A percentile compares a stretch with the other conserved stretches of the same genome.
These are phyloP conservation scores for Colletotrichum noveboracense DNA, from an alignment of 2,329 filamentous ascomycete genomes.

Conservation along the genomic window DNA sequence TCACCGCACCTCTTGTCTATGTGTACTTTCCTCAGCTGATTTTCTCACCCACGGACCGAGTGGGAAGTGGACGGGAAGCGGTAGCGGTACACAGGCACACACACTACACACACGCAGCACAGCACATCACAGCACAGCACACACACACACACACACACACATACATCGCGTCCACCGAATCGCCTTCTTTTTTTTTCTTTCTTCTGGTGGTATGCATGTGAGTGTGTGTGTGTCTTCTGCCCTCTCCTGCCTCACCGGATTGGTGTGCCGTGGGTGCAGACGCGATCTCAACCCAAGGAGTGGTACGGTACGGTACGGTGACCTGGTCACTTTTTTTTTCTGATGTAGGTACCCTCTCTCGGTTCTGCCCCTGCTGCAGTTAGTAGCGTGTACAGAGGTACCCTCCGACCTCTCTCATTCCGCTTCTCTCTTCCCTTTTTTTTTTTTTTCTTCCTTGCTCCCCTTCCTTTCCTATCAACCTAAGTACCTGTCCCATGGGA, in stretches of 20 bases:
- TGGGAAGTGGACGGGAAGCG: background rate
- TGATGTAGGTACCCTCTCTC: slow-evolving; percentile 14
- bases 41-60: background rate
- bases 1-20: background rate
- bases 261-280: slow-evolving; percentile 10
- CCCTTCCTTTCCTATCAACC: background rate
- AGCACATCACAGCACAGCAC: background rate
- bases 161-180: background rate
- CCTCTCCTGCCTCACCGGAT: slow-evolving; percentile 11
- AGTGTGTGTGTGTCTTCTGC: background rate
- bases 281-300: slow-evolving; percentile 6
- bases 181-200: background rate
- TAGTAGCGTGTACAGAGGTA: slow-evolving; percentile 5
- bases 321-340: slow-evolving; percentile 1
- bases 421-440: background rate
- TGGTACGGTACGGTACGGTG: background rate
- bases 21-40: background rate
- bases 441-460: background rate
- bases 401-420: slow-evolving; percentile 12
- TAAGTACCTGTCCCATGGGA: background rate
- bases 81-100: background rate
- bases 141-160: background rate
- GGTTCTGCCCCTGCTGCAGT: slow-evolving; percentile 13
- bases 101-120: background rate
- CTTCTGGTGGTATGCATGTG: background rate